Conservation (phyloP, 495 filamentous ascomycete species). For the Platismatia glauca region DNA sequence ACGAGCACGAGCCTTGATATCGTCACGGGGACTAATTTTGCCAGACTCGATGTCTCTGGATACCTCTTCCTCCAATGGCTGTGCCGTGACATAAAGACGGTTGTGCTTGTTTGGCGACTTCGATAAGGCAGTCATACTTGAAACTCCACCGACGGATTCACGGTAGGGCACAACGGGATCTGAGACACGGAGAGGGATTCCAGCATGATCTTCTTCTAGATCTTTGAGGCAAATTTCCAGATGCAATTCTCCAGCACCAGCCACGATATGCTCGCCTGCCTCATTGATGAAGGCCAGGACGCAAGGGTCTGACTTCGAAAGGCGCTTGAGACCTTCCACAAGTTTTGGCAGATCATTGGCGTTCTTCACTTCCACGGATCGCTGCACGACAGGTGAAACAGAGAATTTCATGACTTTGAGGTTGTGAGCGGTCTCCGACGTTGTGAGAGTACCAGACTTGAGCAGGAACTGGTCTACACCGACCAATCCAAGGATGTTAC, state of each 20-base stretch:
- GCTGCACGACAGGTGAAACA: constrained; percentile 96
- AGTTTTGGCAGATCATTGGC: constrained; percentile 99
- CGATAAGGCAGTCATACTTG: constrained; percentile 92
- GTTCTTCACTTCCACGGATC: constrained; percentile 99
- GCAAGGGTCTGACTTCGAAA: constrained; percentile 99
- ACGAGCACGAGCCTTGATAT: constrained; percentile 98
- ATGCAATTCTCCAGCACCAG: constrained; percentile 97
- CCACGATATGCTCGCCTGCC: constrained; percentile 97
- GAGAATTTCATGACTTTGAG: constrained; percentile 99
- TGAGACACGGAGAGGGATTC: constrained; percentile 91
- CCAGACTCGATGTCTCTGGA: constrained; percentile 82
- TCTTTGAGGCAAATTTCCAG: constrained; percentile 99
- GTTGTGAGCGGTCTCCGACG: constrained; percentile 96
- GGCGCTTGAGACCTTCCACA: constrained; percentile 99
- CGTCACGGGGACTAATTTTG: constrained; percentile 90
- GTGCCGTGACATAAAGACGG: constrained; percentile 88
- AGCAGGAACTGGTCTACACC: constrained; percentile 99
- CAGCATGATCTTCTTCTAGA: constrained; percentile 99
- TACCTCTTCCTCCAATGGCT: constrained; percentile 86
- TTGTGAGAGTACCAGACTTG: constrained; percentile 99
- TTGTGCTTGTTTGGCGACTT: constrained; percentile 99
- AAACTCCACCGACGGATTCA: constrained; percentile 76
- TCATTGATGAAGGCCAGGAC: constrained; percentile 81
- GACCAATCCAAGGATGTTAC: constrained; percentile 98
- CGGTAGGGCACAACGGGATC: constrained; percentile 97